Conservation (phyloP, 192 early-diverging fungal genomes). For the Gonapodya prolifera region DNA sequence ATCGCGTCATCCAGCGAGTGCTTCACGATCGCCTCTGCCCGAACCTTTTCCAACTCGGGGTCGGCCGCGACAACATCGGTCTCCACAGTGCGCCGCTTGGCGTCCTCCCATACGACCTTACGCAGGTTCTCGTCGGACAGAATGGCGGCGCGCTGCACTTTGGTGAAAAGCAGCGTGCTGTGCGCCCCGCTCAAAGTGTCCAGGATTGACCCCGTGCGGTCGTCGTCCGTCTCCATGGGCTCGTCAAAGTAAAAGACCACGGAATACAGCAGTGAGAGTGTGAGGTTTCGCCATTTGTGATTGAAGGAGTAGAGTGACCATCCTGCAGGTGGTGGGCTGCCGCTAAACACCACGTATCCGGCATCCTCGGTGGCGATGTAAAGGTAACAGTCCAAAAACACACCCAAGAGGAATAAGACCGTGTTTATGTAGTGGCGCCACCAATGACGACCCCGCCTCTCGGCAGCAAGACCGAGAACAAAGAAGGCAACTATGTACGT, state of each 20-base stretch:
- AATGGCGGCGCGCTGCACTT: background rate
- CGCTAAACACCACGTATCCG: background rate
- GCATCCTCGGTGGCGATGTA: background rate
- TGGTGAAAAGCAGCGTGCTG: background rate
- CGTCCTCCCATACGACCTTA: background rate
- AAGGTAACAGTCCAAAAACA: background rate
- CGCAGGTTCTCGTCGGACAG: background rate
- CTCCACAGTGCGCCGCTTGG: background rate
- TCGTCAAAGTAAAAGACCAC: background rate
- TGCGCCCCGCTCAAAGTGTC: background rate
- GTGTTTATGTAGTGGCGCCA: background rate
- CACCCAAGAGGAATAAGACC: background rate
- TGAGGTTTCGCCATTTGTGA: background rate
- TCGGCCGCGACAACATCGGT: background rate
- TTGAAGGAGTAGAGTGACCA: background rate
- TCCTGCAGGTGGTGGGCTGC: background rate
- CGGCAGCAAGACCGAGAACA: background rate
- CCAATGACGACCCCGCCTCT: background rate
- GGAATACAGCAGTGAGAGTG: background rate
- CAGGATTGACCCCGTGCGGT: background rate
- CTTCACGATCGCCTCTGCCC: background rate
- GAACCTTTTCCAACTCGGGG: background rate
- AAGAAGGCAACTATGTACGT: background rate
- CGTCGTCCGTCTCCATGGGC: slow-evolving; percentile 2
- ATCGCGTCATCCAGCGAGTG: slow-evolving; percentile 2